Base-by-base conservation (phyloP, 78 protist genomes). In the Dictyostelium purpureum region DNA sequence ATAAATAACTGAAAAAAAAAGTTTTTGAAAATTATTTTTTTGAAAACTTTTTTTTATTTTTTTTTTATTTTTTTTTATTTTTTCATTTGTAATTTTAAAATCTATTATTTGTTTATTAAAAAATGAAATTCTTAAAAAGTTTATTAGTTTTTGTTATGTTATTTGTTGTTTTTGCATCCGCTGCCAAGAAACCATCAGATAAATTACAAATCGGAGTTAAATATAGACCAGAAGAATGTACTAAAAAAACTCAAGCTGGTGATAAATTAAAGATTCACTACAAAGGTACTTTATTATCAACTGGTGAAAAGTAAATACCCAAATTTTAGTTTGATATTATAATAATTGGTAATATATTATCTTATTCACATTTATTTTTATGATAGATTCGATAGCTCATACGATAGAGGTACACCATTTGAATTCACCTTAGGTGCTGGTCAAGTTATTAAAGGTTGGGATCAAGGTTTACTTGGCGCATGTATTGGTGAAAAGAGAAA, bases 361-460 rank as follows among this genome's bases (percentile, higher is more conserved):
- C 11, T 12, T 18, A 11, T 2, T 0, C 7, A 12, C 2, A 31
- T 31, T 66, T 31, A 35, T 37, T 47, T 43, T 52, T 79, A 89
- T 18, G 28, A 54, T 26, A 94, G 87, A 82, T 95, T 95, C 51
- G 97, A 92, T 61, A 37, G 66, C 28, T 42, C 73, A 18, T 43
- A 21, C 35, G 97, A 95, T 38, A 80, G 95, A 35, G 92, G 88
- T 26, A 1, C 2, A 19, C 95, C 95, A 59, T 96, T 96, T 63
- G 81, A 90, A 54, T 96, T 95, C 70, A 76, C 38, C 38, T 21
- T 96, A 0, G 97, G 97, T 47, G 31, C 18, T 9, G 66, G 94
- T 67, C 24, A 33, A 73, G 94, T 90, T 70, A 95, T 95, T 82
- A 74, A 88, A 71, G 97, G 97, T 56, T 93, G 97, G 97, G 96